A percentile compares a stretch with the other conserved stretches of the same genome.
Evolutionary conservation across 139 green algal genomes (phyloP).

Genomic region (Spirogloea muscicola): DNA sequence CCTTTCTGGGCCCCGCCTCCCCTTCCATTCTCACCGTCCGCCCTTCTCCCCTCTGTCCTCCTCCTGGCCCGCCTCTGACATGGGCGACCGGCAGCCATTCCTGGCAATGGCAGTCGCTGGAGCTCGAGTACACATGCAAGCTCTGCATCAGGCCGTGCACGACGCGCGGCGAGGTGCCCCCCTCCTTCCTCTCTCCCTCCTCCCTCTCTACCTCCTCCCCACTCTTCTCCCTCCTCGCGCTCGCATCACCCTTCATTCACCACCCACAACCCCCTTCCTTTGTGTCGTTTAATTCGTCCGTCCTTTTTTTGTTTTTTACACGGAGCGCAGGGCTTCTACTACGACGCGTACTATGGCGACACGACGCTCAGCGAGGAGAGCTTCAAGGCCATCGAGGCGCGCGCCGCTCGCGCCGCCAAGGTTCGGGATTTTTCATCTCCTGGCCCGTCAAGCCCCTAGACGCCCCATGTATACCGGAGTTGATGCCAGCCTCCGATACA

Average conservation of each 20-base stretch:
- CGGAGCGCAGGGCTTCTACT: conserved; percentile 99
- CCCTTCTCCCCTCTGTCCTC: background rate
- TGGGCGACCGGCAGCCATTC: background rate
- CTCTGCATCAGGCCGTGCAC: conserved; percentile 88
- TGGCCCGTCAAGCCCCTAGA: too few relatives aligned
- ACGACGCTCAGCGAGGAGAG: conserved; percentile 70
- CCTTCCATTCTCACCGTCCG: background rate
- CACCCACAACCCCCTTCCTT: too few relatives aligned
- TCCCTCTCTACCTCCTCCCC: too few relatives aligned
- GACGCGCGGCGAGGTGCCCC: conserved; percentile 24
- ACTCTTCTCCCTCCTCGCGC: too few relatives aligned
- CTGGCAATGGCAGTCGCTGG: conserved; percentile 56
- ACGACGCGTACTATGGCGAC: conserved; percentile 93
- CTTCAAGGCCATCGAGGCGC: conserved; percentile 68
- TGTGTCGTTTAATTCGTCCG: too few relatives aligned
- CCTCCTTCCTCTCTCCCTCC: background rate
- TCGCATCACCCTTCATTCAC: too few relatives aligned
- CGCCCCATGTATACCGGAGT: too few relatives aligned
- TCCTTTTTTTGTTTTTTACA: too few relatives aligned
- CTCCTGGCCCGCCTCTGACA: background rate
- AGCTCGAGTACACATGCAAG: conserved; percentile 89
- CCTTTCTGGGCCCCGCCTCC: too few relatives aligned
- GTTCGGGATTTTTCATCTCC: too few relatives aligned
- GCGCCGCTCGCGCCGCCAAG: conserved; percentile 14
- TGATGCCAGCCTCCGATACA: too few relatives aligned